Evolutionary conservation across 2,329 filamentous ascomycete genomes (phyloP), one percentile per base, ranked within the genome.

Genomic region (Scedosporium boydii): DNA sequence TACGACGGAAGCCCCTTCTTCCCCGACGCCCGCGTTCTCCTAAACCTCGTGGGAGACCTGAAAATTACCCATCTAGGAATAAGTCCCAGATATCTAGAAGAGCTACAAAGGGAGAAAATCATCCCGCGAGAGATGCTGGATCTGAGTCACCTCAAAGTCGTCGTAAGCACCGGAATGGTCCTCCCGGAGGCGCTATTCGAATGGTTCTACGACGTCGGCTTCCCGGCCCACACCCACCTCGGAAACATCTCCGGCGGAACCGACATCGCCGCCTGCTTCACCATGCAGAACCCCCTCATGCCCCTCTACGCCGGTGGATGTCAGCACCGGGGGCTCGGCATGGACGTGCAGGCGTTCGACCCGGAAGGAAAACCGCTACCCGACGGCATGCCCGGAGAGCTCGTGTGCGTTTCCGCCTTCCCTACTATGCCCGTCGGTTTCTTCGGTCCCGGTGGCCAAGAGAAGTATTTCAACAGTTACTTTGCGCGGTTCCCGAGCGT

Each of bases 1-100:
- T 96, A 96, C 71, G 91, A 96, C 70, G 91, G 91, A 3, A 91
- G 87, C 7, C 91, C 91, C 0, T 91, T 96, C 72, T 75, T 86
- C 56, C 91, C 91, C 0, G 84, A 90, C 65, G 75, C 85, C 1
- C 80, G 76, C 18, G 80, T 83, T 3, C 85, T 91, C 67, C 75
- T 92, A 34, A 81, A 81, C 63, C 76, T 91, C 12, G 74, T 87
- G 14, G 82, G 78, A 16, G 78, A 87, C 65, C 84, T 89, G 69
- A 77, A 77, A 60, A 88, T 89, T 1, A 93, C 90, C 1, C 84
- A 87, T 67, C 76, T 95, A 6, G 91, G 91, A 1, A 87, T 87
- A 6, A 90, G 88, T 61, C 91, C 91, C 0, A 80, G 89, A 4
- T 96, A 89, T 80, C 78, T 96, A 68, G 82, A 87, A 59, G 90